Conservation (phyloP, 2,329 filamentous ascomycete genomes). For the Taxawa tesnikishii region DNA sequence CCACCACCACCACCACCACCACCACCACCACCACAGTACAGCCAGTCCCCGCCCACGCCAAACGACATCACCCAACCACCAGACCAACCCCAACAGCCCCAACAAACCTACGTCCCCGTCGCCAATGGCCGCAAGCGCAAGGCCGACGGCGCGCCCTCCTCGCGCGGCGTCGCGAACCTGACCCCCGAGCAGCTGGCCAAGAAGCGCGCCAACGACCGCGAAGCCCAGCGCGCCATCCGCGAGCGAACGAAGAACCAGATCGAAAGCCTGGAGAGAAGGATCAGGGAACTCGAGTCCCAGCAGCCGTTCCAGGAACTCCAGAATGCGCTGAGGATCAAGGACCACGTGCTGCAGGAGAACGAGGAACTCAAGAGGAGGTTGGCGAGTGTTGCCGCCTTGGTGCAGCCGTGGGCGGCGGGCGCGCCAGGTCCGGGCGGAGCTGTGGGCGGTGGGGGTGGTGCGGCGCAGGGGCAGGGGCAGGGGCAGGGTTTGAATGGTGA, state of each 20-base stretch:
- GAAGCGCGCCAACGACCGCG: constrained; percentile 83
- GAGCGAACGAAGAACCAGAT: constrained; percentile 74
- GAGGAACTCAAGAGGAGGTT: constrained; percentile 61
- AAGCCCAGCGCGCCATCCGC: constrained; percentile 74
- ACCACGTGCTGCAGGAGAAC: constrained; percentile 67
- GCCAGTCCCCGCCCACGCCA: too few relatives aligned
- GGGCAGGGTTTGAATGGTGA: constrained; percentile 32
- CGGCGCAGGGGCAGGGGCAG: too few relatives aligned
- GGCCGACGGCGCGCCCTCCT: constrained; percentile 24
- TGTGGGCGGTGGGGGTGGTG: too few relatives aligned
- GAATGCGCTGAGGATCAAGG: constrained; percentile 53
- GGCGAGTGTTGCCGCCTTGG: constrained; percentile 49
- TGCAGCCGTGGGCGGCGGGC: too few relatives aligned
- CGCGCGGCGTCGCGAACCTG: constrained; percentile 73
- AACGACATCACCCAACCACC: too few relatives aligned
- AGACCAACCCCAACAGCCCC: too few relatives aligned
- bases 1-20: too few relatives aligned
- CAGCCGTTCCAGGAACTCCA: constrained; percentile 79
- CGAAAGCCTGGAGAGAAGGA: constrained; percentile 58
- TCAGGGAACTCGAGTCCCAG: constrained; percentile 64
- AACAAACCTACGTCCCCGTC: constrained; percentile 6
- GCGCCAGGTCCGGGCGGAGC: too few relatives aligned
- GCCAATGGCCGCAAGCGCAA: constrained; percentile 19
- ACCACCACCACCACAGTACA: too few relatives aligned
- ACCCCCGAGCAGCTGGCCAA: constrained; percentile 80